Percentiles rank a stretch among this genome's conserved stretches.
Conservation (phyloP, 345 rosid species). For the Schrenkiella parvula region DNA sequence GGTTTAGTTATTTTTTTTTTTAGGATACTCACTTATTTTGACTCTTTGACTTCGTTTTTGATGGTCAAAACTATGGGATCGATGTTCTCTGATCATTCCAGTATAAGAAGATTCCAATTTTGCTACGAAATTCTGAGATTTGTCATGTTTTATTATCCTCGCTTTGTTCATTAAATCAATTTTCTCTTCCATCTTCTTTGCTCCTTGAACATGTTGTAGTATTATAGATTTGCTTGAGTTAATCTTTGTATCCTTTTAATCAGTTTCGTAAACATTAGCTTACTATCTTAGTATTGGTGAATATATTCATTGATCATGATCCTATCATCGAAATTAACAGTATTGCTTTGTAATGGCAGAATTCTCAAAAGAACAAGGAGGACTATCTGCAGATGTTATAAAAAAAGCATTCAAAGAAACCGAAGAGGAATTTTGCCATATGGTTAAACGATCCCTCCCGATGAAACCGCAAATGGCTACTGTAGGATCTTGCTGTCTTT, state of each 20-base stretch:
- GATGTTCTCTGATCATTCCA: not conserved
- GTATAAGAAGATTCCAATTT: not conserved
- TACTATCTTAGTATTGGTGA: not conserved
- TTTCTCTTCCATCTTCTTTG: not conserved
- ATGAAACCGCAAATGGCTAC: slow-evolving; percentile 81
- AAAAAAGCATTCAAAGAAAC: slow-evolving; percentile 84
- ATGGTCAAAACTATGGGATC: not conserved
- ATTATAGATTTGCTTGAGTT: not conserved
- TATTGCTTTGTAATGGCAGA: slow-evolving; percentile 38
- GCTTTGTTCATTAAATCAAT: not conserved
- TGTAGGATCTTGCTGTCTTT: slow-evolving; percentile 92
- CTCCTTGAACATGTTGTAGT: not conserved
- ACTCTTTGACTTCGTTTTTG: not conserved
- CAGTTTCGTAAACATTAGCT: not conserved
- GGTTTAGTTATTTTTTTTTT: not conserved
- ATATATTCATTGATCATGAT: not conserved
- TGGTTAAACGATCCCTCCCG: slow-evolving; percentile 66
- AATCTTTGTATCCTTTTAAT: not conserved
- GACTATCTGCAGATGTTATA: slow-evolving; percentile 71
- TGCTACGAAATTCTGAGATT: not conserved
- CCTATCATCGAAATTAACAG: not conserved
- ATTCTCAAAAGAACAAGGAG: slow-evolving; percentile 78
- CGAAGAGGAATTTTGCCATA: slow-evolving; percentile 76
- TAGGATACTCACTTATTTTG: not conserved
- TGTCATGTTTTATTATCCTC: not conserved